These are phyloP conservation scores for Candida mesenterica DNA, from an alignment of 1,139 yeast genomes.

Conservation along the genomic window DNA sequence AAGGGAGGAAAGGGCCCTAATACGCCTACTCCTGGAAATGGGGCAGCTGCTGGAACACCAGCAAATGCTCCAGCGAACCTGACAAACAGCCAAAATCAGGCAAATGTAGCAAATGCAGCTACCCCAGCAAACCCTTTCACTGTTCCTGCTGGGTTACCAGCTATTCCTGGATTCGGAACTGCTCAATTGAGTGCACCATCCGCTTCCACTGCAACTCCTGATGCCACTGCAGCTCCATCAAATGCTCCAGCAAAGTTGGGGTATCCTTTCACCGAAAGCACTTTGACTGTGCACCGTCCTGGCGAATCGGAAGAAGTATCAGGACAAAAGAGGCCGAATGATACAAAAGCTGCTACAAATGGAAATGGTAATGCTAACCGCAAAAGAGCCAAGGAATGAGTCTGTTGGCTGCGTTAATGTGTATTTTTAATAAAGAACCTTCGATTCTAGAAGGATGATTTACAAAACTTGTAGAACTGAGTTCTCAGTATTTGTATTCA, in stretches of 20 bases:
- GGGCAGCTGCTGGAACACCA: neutral
- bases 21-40: neutral
- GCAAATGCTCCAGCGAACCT: neutral
- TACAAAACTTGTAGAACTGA: too few relatives aligned
- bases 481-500: too few relatives aligned
- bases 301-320: constrained; percentile 5
- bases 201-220: constrained; percentile 1
- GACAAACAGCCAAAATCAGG: neutral
- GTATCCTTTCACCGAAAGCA: constrained; percentile 29
- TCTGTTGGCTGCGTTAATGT: too few relatives aligned
- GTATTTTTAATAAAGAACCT: too few relatives aligned
- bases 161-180: constrained; percentile 3
- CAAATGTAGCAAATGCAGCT: too few relatives aligned
- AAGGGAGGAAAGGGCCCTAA: constrained; percentile 1
- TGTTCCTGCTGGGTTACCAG: neutral
- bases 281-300: constrained; percentile 35
- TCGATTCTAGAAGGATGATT: too few relatives aligned
- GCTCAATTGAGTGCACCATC: neutral
- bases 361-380: neutral
- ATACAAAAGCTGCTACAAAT: neutral
- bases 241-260: constrained; percentile 14
- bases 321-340: constrained; percentile 3
- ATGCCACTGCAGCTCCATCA: too few relatives aligned
- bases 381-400: too few relatives aligned
- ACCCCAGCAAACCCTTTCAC: too few relatives aligned